Percentiles rank a stretch among this genome's conserved stretches.
Conservation (phyloP, 768 basidiomycete species). For the Myochromella boudieri region DNA sequence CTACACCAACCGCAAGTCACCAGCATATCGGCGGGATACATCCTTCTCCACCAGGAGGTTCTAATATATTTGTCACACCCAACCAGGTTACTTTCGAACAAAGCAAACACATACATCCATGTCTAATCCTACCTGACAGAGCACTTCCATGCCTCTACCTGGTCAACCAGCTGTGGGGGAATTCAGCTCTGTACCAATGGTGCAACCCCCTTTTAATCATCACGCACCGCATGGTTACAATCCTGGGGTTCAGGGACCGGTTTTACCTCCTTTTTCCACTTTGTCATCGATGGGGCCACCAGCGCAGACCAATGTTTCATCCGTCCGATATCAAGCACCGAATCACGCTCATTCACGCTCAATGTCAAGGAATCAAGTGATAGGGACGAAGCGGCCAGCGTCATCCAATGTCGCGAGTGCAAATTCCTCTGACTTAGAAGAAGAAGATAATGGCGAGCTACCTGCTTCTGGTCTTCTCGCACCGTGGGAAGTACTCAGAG, state of each 20-base stretch:
- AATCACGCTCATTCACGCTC: conserved; percentile 38
- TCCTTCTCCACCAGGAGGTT: conserved; percentile 35
- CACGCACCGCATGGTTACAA: conserved; percentile 35
- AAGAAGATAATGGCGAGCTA: conserved; percentile 77
- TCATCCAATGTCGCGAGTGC: conserved; percentile 74
- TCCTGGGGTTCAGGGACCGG: conserved; percentile 42
- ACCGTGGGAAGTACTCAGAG: conserved; percentile 83
- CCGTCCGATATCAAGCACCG: conserved; percentile 54
- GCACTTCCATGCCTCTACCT: conserved; percentile 30
- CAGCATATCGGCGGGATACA: conserved; percentile 39
- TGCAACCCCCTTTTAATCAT: conserved; percentile 44
- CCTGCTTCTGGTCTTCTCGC: conserved; percentile 82
- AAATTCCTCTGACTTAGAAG: conserved; percentile 83
- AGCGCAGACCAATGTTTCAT: conserved; percentile 51
- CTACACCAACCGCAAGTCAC: conserved; percentile 46
- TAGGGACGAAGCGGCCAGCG: conserved; percentile 59
- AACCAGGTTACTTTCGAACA: conserved; percentile 21
- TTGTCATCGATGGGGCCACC: conserved; percentile 58
- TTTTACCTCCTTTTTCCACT: conserved; percentile 72
- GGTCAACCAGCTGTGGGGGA: conserved; percentile 36
- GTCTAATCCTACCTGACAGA: conserved; percentile 35
- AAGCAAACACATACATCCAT: conserved; percentile 16
- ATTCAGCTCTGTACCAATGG: conserved; percentile 40
- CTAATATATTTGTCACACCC: conserved; percentile 27
- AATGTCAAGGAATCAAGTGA: conserved; percentile 32